Conservation (phyloP, 2,329 filamentous ascomycete genomes). For the Periconia macrospinosa region DNA sequence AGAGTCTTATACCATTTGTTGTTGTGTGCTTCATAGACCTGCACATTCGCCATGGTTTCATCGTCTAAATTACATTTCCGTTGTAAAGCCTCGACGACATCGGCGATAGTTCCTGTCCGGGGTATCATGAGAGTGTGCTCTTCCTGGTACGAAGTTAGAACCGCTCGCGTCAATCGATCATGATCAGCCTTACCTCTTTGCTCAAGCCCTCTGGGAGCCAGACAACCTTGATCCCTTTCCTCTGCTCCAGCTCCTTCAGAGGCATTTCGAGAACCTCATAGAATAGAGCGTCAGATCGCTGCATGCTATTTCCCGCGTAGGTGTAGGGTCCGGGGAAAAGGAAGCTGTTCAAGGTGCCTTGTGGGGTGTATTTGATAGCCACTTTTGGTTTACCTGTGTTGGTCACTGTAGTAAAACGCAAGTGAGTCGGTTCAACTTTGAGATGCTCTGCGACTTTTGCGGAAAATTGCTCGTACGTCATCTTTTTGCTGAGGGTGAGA, state of each 20-base stretch:
- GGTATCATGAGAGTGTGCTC: constrained; percentile 80
- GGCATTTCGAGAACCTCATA: constrained; percentile 96
- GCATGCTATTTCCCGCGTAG: constrained; percentile 67
- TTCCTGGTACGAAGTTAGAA: constrained; percentile 58
- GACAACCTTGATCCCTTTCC: constrained; percentile 80
- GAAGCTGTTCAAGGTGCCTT: constrained; percentile 75
- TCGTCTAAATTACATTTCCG: constrained; percentile 80
- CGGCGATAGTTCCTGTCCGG: constrained; percentile 79
- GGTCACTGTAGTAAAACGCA: constrained; percentile 90
- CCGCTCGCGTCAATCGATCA: not conserved
- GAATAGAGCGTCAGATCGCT: constrained; percentile 77
- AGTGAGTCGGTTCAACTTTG: constrained; percentile 76
- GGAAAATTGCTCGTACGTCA: constrained; percentile 84
- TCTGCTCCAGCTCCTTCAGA: constrained; percentile 87
- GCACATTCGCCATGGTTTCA: constrained; percentile 72
- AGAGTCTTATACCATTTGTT: constrained; percentile 85
- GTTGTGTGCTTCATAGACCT: constrained; percentile 80
- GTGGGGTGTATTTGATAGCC: constrained; percentile 71
- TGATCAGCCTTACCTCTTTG: constrained; percentile 70
- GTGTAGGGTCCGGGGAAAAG: constrained; percentile 71
- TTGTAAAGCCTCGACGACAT: constrained; percentile 74
- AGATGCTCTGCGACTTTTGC: constrained; percentile 80
- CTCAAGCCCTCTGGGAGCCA: constrained; percentile 88
- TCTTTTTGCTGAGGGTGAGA: constrained; percentile 81
- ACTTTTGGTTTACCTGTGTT: constrained; percentile 76